Evolutionary conservation across 1,284 basidiomycete genomes (phyloP), one percentile per base, ranked within the genome.

Genomic region (Cutaneotrichosporon sp.): DNA sequence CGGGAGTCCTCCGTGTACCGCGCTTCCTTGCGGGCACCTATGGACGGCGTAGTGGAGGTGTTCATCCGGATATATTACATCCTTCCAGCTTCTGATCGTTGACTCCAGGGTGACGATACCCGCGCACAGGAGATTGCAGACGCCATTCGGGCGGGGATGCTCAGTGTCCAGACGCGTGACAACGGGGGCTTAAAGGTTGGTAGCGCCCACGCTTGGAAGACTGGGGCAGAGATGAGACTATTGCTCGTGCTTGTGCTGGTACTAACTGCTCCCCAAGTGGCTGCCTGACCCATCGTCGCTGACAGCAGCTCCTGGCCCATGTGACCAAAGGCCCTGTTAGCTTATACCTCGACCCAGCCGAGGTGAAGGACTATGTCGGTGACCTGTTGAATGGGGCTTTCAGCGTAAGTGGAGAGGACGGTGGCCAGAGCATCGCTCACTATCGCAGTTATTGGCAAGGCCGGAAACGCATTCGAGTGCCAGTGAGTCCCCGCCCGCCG

Each of bases 301-400:
- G n/a, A n/a, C n/a, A n/a, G 8, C 51, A 59, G 57, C 53, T 59
- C 7, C 39, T 50, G 2, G 31, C 55, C 29, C 51, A 55, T 27
- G 16, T 44, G 3, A 2, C 22, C 39, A 33, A 41, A 35, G 41
- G 35, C 10, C 22, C 34, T 0, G 37, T 55, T 10, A 32, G 26
- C 19, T 44, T 53, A 25, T 53, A 55, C 24, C 41, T 52, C 16
- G 51, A 44, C 17, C 34, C 25, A 1, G 43, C 33, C 2, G 34
- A 46, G 1, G 17, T 29, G 3, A 35, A 7, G 8, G 14, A 22
- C 25, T 24, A 16, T 14, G 4, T 49, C 1, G n/a, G 20, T 14
- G 31, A 41, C 7, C 41, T 59, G 14, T 17, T 59, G 6, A 41
- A 50, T 10, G 48, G 27, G 9, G 17, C 46, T 1, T 49, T 59